Evolutionary conservation across 768 basidiomycete genomes (phyloP).

Genomic region (Chalciporus pseudorubinellus): DNA sequence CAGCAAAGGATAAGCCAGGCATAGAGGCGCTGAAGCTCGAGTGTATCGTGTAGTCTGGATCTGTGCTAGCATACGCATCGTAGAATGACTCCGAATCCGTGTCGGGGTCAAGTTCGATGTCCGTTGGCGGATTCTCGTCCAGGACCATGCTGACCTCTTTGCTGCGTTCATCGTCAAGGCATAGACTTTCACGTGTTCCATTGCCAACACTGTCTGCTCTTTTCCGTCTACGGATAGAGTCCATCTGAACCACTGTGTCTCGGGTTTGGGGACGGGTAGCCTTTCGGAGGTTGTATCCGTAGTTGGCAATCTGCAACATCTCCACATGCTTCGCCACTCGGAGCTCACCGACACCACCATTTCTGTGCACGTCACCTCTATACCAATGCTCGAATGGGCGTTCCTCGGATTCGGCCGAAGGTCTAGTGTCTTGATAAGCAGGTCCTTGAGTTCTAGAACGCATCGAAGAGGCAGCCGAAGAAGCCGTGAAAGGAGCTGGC

Average conservation of each 20-base stretch:
- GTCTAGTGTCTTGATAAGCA: slow-evolving; percentile 38
- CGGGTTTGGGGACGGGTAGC: slow-evolving; percentile 24
- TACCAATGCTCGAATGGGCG: slow-evolving; percentile 89
- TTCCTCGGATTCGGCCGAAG: slow-evolving; percentile 76
- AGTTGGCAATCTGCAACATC: slow-evolving; percentile 87
- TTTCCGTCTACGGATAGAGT: slow-evolving; percentile 40
- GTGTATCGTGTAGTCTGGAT: slow-evolving; percentile 19
- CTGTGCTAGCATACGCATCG: slow-evolving; percentile 27
- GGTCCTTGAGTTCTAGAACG: slow-evolving; percentile 36
- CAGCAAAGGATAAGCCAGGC: slow-evolving; percentile 17
- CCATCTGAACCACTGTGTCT: slow-evolving; percentile 22
- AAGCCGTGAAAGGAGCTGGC: slow-evolving; percentile 55
- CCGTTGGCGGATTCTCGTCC: slow-evolving; percentile 75
- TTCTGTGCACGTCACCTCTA: slow-evolving; percentile 79
- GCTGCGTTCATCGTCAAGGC: slow-evolving; percentile 59
- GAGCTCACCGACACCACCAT: slow-evolving; percentile 86
- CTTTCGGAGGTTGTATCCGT: slow-evolving; percentile 59
- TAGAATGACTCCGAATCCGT: slow-evolving; percentile 43
- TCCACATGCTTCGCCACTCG: slow-evolving; percentile 72
- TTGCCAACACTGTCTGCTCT: slow-evolving; percentile 66
- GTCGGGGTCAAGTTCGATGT: slow-evolving; percentile 58
- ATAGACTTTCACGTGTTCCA: slow-evolving; percentile 59
- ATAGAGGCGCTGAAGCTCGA: slow-evolving; percentile 18
- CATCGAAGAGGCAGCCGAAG: slow-evolving; percentile 45
- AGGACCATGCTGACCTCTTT: slow-evolving; percentile 53